Base-by-base conservation (phyloP, 768 basidiomycete genomes). In the Tremella fuciformis region DNA sequence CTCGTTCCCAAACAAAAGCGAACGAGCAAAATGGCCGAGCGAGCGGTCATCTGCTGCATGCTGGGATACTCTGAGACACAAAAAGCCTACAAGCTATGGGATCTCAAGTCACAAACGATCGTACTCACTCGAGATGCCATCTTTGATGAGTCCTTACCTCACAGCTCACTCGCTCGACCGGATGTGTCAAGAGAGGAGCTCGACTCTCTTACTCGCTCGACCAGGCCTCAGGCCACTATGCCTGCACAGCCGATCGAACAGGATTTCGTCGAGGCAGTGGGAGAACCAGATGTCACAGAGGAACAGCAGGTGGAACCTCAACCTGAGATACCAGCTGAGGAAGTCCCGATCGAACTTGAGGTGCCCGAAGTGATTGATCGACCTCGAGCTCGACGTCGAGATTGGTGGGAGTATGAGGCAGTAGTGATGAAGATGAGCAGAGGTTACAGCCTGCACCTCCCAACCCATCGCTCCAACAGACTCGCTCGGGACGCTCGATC, bases 61-160 rank as follows among this genome's bases (percentile, higher is more conserved):
- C 1, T 55, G 40, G 54, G 54, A 16, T 55, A 55, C 29, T 24
- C 44, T 19, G 41, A 19, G 21, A 55, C 6, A 1, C 54, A 55
- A 22, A 55, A 55, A 26, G 54, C 41, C 22, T 55, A 26, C 24
- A 55, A 37, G 40, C 29, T 55, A 16, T 55, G 54, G 54, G 54
- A 55, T 47, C 54, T 41, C 8, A 26, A 26, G 24, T 24, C 41
- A 16, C n/a, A 22, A n/a, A 55, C 16, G 25, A 46, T 55, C 21
- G 29, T 55, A 9, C 15, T 42, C 24, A 34, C 54, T 4, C 19
- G 41, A 15, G 54, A 55, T 47, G 40, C 21, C 39, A 46, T 55
- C 44, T 55, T 55, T 41, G 54, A 55, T 46, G 54, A 55, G 29
- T 22, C 54, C 21, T 41, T 47, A 41, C 19, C 19, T 24, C 19